A percentile compares a stretch with the other conserved stretches of the same genome.
Conservation (phyloP, 1,284 basidiomycete species). For the Cryptococcus depauperatus region DNA sequence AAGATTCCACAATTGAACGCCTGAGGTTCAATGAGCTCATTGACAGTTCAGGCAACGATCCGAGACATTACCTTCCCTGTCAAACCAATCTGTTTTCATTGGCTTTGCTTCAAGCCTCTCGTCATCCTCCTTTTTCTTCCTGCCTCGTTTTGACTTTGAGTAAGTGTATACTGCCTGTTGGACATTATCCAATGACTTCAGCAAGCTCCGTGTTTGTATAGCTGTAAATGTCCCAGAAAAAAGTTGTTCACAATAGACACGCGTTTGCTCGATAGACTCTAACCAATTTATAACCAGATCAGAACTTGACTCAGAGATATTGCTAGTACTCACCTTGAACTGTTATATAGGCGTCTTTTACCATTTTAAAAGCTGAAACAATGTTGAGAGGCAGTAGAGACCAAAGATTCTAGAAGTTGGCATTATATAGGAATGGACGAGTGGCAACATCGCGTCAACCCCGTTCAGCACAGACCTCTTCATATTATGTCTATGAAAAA, state of each 20-base stretch:
- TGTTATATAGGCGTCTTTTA: neutral
- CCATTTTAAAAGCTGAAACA: neutral
- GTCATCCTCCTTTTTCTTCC: slow-evolving; percentile 1
- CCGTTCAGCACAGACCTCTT: no score
- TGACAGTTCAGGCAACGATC: neutral
- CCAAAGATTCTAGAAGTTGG: no score
- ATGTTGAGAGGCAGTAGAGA: no score
- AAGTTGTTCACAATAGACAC: neutral
- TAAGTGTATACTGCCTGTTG: slow-evolving; percentile 1
- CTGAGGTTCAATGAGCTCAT: neutral
- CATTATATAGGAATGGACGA: no score
- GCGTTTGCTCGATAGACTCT: slow-evolving; percentile 1
- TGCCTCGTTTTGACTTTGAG: neutral
- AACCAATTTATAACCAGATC: neutral
- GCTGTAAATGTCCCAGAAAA: neutral
- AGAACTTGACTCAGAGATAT: neutral
- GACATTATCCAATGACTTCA: neutral
- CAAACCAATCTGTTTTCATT: slow-evolving; percentile 2
- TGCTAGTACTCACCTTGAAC: neutral
- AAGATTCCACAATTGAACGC: slow-evolving; percentile 2
- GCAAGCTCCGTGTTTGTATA: neutral
- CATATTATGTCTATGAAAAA: no score
- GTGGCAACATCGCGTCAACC: no score
- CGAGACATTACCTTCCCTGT: neutral
- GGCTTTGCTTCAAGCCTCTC: neutral